phyloP scores from a whole-genome alignment of 2,329 filamentous ascomycete species.

The Penicillium decumbens region DNA sequence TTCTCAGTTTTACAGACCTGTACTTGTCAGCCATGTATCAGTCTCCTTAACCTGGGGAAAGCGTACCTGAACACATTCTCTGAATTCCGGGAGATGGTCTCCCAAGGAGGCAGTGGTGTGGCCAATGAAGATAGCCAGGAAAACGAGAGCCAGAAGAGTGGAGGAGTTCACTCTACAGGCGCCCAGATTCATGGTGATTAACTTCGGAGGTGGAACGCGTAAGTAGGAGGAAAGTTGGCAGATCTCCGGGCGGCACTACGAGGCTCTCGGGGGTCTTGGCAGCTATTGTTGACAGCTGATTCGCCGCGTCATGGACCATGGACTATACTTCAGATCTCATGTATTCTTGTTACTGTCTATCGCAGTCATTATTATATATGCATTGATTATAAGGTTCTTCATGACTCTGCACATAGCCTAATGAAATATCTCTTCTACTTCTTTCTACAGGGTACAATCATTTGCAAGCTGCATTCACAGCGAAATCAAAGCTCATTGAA shows the following conservation, averaged over 20 bases:
- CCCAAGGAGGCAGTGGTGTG: slow-evolving; percentile 66
- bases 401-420: not conserved
- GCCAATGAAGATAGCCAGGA: slow-evolving; percentile 33
- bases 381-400: not conserved
- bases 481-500: not conserved
- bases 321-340: not conserved
- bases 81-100: slow-evolving; percentile 82
- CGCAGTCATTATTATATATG: not conserved
- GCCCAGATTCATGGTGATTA: slow-evolving; percentile 28
- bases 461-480: not conserved
- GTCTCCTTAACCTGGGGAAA: not conserved
- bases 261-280: slow-evolving; percentile 21
- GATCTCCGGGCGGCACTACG: slow-evolving; percentile 16
- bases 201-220: slow-evolving; percentile 13
- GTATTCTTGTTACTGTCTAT: not conserved
- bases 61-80: slow-evolving; percentile 74
- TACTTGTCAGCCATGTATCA: slow-evolving; percentile 18
- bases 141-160: slow-evolving; percentile 29
- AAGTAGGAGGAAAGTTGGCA: slow-evolving; percentile 11
- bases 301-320: not conserved
- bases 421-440: not conserved
- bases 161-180: slow-evolving; percentile 16
- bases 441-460: not conserved
- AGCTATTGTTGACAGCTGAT: slow-evolving; percentile 6
- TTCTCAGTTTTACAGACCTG: slow-evolving; percentile 78